A percentile compares a stretch with the other conserved stretches of the same genome.
These are phyloP conservation scores for Lasiodiplodia citricola DNA, from an alignment of 2,329 filamentous ascomycete genomes.

Conservation along the genomic window DNA sequence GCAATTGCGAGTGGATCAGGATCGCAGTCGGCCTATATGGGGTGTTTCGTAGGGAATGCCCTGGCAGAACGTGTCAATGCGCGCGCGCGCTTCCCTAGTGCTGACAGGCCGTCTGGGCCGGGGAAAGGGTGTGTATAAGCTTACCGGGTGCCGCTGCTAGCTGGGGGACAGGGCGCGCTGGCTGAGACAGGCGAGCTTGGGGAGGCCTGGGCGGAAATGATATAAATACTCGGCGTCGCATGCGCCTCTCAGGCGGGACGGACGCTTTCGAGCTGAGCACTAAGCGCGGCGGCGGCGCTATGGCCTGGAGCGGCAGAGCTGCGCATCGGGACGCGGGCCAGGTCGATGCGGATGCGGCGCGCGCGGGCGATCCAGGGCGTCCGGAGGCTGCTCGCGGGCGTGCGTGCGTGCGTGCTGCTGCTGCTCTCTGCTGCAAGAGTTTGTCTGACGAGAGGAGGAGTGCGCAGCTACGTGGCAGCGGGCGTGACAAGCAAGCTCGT, in stretches of 20 bases:
- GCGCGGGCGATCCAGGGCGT: slow-evolving; percentile 7
- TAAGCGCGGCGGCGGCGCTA: slow-evolving; percentile 21
- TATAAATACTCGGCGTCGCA: slow-evolving; percentile 25
- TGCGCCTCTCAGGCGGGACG: slow-evolving; percentile 21
- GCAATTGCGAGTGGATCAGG: slow-evolving; percentile 24
- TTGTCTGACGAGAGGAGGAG: slow-evolving; percentile 15
- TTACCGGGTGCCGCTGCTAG: slow-evolving; percentile 21
- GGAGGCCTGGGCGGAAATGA: slow-evolving; percentile 16
- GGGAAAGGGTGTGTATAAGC: slow-evolving; percentile 24
- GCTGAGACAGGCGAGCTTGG: slow-evolving; percentile 16
- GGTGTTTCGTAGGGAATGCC: slow-evolving; percentile 26
- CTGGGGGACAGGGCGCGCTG: slow-evolving; percentile 12
- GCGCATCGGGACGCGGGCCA: slow-evolving; percentile 13
- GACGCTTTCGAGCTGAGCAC: slow-evolving; percentile 20
- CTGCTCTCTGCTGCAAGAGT: neutral
- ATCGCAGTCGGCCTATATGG: slow-evolving; percentile 20
- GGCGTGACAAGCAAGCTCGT: slow-evolving; percentile 4
- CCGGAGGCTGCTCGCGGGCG: neutral
- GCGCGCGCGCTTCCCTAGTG: slow-evolving; percentile 24
- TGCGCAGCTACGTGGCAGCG: slow-evolving; percentile 17
- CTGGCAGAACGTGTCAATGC: slow-evolving; percentile 26
- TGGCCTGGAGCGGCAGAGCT: slow-evolving; percentile 20
- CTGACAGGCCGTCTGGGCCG: slow-evolving; percentile 16
- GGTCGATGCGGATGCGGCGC: slow-evolving; percentile 10
- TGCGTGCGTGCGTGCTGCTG: neutral